Evolutionary conservation across 176 grass and related monocot genomes (phyloP), one percentile per base, ranked within the genome.

Genomic region (Elymus sibiricus): DNA sequence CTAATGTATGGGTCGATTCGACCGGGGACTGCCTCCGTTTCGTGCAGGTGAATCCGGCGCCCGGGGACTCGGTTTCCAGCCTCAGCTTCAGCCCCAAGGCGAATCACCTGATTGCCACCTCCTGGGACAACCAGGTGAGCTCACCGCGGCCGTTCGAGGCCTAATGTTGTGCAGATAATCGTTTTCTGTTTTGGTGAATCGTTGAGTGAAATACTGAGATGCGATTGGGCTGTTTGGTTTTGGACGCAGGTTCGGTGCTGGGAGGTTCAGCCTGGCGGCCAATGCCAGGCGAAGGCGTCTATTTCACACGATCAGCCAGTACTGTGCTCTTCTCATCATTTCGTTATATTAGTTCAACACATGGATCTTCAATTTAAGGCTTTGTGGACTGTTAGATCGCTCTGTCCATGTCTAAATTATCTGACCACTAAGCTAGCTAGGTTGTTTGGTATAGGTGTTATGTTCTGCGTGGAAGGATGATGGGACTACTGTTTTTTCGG

Each of bases 401-500:
- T 63, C 39, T 79, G 69, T 13, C 17, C 9, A 56, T 66, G 42
- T 13, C 49, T 70, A 70, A 78, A 76, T 37, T 58, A 11, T 66
- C 6, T 13, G 46, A 66, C n/a, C 16, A 10, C 64, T 27, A 28
- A n/a, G 38, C 64, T 55, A n/a, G 38, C 64, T 55, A 56, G 44
- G 72, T 84, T 80, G 35, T 84, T 85, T 64, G 25, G 13, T 28
- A 29, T 21, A 98, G 95, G 93, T 91, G 1, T 69, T 98, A 84
- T 98, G 95, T 78, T 95, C 95, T 5, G 79, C 93, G 29, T 98
- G 95, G 95, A 98, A 98, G 78, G 95, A 94, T 71, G 90, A 98
- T 62, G 95, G 93, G 67, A 92, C 62, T 22, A 92, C 87, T 35
- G 91, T 98, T 40, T 95, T 98, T 78, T 84, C 89, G 1, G 91